Percentiles rank a stretch among this genome's conserved stretches.
Evolutionary conservation across 176 grass and related monocot genomes (phyloP).

Genomic region (Triticum monococcum): DNA sequence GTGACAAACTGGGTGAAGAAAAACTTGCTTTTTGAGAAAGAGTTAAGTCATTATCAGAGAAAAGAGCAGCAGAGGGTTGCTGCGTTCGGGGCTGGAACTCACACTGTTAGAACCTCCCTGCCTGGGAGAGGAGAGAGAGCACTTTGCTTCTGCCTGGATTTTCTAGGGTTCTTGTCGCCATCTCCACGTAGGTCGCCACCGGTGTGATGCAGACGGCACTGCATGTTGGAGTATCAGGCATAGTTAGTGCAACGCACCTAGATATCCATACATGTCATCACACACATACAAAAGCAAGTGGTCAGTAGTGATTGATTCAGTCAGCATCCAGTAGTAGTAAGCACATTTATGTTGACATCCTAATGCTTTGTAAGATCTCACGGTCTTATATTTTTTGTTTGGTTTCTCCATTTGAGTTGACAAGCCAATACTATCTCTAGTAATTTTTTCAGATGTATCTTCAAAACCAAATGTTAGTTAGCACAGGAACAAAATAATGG

Average conservation of each 20-base stretch:
- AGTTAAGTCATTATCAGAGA: conserved; percentile 19
- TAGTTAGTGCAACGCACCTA: conserved; percentile 15
- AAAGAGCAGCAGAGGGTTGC: conserved; percentile 27
- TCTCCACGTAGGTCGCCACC: conserved; percentile 34
- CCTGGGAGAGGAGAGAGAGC: neutral
- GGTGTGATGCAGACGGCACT: conserved; percentile 14
- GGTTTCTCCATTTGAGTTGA: neutral
- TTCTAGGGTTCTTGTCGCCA: conserved; percentile 31
- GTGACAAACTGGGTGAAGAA: neutral
- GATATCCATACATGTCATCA: neutral
- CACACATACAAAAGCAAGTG: neutral
- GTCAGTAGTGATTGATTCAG: conserved; percentile 33
- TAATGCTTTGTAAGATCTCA: neutral
- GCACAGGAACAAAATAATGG: neutral
- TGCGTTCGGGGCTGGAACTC: conserved; percentile 25
- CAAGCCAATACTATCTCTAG: neutral
- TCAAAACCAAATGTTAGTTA: neutral
- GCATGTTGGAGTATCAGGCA: neutral
- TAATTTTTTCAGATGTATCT: neutral
- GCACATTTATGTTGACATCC: neutral
- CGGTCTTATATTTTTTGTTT: neutral
- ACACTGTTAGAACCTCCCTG: neutral
- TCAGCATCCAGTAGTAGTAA: neutral
- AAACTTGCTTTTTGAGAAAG: conserved; percentile 30
- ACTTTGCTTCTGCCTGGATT: conserved; percentile 10